Conservation (phyloP, 1,284 basidiomycete species). For the Athelia sp. region DNA sequence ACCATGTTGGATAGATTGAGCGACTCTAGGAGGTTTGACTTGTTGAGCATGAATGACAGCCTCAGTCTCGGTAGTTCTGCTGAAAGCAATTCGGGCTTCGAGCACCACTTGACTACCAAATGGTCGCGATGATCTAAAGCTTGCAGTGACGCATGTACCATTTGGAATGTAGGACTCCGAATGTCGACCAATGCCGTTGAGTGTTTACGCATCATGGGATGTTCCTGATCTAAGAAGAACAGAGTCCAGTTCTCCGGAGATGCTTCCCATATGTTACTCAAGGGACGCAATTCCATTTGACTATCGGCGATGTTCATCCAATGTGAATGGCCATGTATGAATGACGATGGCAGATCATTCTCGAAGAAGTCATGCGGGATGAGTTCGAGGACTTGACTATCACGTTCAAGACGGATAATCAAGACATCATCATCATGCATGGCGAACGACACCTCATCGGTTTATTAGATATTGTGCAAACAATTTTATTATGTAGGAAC, state of each 20-base stretch:
- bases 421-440: conserved; percentile 10
- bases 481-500: not conserved
- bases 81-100: conserved; percentile 4
- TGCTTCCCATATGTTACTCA: conserved; percentile 13
- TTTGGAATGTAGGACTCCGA: conserved; percentile 14
- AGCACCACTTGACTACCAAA: conserved; percentile 18
- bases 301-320: conserved; percentile 16
- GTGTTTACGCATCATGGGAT: not conserved
- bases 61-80: conserved; percentile 28
- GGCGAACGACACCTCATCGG: conserved; percentile 16
- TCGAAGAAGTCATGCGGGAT: conserved; percentile 15
- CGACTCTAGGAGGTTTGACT: conserved; percentile 23
- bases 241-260: conserved; percentile 18
- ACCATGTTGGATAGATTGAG: conserved; percentile 30
- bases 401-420: conserved; percentile 11
- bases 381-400: conserved; percentile 12
- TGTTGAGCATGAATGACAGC: conserved; percentile 30
- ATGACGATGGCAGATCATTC: conserved; percentile 20
- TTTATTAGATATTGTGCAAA: not conserved
- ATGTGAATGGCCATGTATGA: conserved; percentile 19
- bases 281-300: conserved; percentile 21
- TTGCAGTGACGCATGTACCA: conserved; percentile 23
- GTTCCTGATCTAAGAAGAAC: conserved; percentile 5
- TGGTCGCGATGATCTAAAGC: conserved; percentile 26
- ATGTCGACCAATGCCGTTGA: conserved; percentile 16